Conservation (phyloP, 2,329 filamentous ascomycete species). For the Alternaria atra region DNA sequence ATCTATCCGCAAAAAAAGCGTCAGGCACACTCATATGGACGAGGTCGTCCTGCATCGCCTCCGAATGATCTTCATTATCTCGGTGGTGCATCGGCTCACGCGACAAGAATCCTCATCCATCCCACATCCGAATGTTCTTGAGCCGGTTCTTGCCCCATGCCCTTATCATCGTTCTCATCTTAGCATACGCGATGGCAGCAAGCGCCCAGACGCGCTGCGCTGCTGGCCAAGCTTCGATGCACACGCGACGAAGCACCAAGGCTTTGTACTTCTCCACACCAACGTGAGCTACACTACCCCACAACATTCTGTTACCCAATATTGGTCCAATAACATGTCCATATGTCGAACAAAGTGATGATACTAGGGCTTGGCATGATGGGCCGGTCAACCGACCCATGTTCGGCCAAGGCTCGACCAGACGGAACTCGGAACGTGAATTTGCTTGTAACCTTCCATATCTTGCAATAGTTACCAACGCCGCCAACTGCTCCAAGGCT, state of each 20-base stretch:
- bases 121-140: constrained; percentile 1
- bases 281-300: constrained; percentile 8
- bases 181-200: constrained; percentile 13
- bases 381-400: constrained; percentile 20
- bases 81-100: neutral
- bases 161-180: constrained; percentile 1
- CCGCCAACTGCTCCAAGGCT: constrained; percentile 32
- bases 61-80: neutral
- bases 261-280: constrained; percentile 20
- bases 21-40: neutral
- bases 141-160: constrained; percentile 10
- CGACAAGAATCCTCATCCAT: neutral
- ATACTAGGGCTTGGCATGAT: constrained; percentile 9
- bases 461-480: constrained; percentile 26
- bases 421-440: constrained; percentile 32
- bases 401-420: constrained; percentile 22
- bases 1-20: neutral
- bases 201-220: constrained; percentile 17
- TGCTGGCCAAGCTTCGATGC: constrained; percentile 18
- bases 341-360: constrained; percentile 1
- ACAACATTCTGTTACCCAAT: neutral
- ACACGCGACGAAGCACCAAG: constrained; percentile 25
- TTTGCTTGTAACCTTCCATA: constrained; percentile 32
- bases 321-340: constrained; percentile 6
- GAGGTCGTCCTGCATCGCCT: neutral